Conservation (phyloP, 164 flowering plant species). For the Sextonia rubra region DNA sequence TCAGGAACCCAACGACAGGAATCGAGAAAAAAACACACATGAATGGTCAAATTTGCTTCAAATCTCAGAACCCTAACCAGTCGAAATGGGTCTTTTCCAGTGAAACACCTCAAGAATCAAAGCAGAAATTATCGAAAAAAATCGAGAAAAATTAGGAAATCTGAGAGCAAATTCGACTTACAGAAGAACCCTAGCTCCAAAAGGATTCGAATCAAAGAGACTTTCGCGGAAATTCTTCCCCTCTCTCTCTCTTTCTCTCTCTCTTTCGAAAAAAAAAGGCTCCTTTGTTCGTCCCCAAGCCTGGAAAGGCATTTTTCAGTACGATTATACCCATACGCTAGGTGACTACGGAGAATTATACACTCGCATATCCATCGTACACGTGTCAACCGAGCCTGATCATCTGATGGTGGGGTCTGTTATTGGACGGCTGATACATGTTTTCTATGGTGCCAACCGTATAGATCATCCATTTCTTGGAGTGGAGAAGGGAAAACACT, state of each 20-base stretch:
- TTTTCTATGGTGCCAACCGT: too few relatives aligned
- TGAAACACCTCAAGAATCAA: too few relatives aligned
- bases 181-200: conserved; percentile 3
- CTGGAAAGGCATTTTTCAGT: neutral
- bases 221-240: conserved; percentile 2
- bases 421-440: too few relatives aligned
- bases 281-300: neutral
- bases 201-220: neutral
- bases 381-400: neutral
- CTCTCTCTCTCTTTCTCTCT: neutral
- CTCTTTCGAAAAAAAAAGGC: neutral
- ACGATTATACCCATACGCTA: neutral
- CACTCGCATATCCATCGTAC: neutral
- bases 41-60: neutral
- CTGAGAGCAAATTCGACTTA: conserved; percentile 6
- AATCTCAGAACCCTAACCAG: conserved; percentile 2
- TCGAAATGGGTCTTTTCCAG: neutral
- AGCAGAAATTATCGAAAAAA: neutral
- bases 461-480: too few relatives aligned
- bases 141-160: neutral
- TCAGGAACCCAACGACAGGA: neutral
- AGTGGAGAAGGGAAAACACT: too few relatives aligned
- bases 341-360: neutral
- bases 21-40: neutral
- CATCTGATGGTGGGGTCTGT: too few relatives aligned